phyloP scores from a whole-genome alignment of 1,284 basidiomycete genomes.

The Sanguinoderma infundibulare region DNA sequence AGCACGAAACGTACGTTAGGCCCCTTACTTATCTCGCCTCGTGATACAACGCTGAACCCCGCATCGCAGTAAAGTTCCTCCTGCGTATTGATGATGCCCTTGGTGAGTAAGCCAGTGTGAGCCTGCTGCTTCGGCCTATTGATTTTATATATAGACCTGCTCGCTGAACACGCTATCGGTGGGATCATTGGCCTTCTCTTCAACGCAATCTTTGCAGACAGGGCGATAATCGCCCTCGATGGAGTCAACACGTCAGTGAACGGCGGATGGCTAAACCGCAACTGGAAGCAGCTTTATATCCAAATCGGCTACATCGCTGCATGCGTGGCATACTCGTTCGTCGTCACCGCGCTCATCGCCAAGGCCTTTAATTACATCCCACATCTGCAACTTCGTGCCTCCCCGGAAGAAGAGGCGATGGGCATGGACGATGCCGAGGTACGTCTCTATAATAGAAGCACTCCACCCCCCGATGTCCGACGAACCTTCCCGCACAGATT shows the following conservation, averaged over 20 bases:
- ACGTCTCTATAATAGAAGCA: constrained; percentile 27
- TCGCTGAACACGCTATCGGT: constrained; percentile 90
- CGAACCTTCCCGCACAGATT: constrained; percentile 47
- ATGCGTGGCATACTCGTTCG: constrained; percentile 66
- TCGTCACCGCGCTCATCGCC: constrained; percentile 68
- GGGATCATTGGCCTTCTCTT: constrained; percentile 85
- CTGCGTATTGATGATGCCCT: constrained; percentile 81
- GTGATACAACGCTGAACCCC: constrained; percentile 10
- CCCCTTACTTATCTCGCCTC: constrained; percentile 19
- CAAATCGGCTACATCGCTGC: constrained; percentile 86
- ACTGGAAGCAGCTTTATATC: constrained; percentile 81
- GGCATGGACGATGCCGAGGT: constrained; percentile 92
- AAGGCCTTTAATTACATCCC: constrained; percentile 80
- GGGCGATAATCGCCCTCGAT: constrained; percentile 68
- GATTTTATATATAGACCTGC: constrained; percentile 58
- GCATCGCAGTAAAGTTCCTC: constrained; percentile 62
- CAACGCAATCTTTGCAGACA: constrained; percentile 82
- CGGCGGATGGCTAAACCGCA: constrained; percentile 76
- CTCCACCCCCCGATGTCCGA: neutral
- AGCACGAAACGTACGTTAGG: constrained; percentile 80
- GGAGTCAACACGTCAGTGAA: constrained; percentile 70
- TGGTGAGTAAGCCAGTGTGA: constrained; percentile 17
- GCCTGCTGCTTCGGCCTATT: neutral
- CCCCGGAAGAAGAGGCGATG: constrained; percentile 79
- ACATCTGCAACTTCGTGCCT: constrained; percentile 73